Evolutionary conservation across 1,284 basidiomycete species (phyloP).

Genomic region (Psilocybe mexicana): DNA sequence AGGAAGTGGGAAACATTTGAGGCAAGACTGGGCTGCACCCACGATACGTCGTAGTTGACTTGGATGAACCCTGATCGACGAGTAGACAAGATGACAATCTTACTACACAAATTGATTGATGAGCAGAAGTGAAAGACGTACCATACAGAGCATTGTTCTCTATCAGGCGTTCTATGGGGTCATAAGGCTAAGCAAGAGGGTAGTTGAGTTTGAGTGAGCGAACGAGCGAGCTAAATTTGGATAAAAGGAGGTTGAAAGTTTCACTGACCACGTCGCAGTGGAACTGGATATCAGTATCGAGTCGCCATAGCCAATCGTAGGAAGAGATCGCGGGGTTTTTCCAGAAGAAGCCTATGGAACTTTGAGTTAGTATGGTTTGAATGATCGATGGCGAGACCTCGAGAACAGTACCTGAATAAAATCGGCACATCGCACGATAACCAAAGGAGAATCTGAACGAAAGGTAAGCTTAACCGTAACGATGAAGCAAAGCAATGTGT

Average conservation of each 20-base stretch:
- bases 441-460: conserved; percentile 25
- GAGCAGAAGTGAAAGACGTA: conserved; percentile 1
- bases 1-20: conserved; percentile 30
- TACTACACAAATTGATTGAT: background rate
- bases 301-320: conserved; percentile 32
- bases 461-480: background rate
- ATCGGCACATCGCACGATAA: conserved; percentile 32
- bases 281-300: conserved; percentile 33
- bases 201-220: background rate
- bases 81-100: background rate
- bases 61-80: conserved; percentile 28
- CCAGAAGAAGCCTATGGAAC: conserved; percentile 29
- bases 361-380: background rate
- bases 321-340: conserved; percentile 24
- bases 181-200: conserved; percentile 24
- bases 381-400: background rate
- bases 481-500: background rate
- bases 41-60: conserved; percentile 23
- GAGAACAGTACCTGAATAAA: conserved; percentile 26
- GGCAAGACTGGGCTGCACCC: conserved; percentile 29
- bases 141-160: conserved; percentile 26
- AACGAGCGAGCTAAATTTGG: background rate
- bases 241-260: background rate
- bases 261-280: conserved; percentile 30
- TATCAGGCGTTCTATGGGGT: conserved; percentile 28